Percentiles rank a stretch among this genome's conserved stretches.
Evolutionary conservation across 345 rosid genomes (phyloP).

Genomic region (Hibiscus tridactylites): DNA sequence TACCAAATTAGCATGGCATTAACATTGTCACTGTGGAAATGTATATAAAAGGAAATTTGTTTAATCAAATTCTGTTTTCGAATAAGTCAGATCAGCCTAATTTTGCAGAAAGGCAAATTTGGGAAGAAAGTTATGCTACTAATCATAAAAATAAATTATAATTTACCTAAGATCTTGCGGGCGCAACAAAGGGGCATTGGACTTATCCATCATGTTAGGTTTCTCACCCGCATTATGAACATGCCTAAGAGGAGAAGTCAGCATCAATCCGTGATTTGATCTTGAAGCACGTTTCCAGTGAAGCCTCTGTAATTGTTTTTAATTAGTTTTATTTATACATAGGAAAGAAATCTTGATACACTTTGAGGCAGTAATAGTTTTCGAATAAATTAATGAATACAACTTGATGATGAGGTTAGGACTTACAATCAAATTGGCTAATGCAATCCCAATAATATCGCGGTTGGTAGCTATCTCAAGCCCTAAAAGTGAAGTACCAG

Average conservation of each 20-base stretch:
- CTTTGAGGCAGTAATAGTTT: not conserved
- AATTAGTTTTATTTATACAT: not conserved
- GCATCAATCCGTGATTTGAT: conserved; percentile 69
- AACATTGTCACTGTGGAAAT: not conserved
- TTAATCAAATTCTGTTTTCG: not conserved
- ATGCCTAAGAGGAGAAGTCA: conserved; percentile 80
- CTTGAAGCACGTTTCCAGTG: conserved; percentile 91
- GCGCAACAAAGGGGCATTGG: conserved; percentile 49
- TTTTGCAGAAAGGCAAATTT: not conserved
- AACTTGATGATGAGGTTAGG: conserved; percentile 4
- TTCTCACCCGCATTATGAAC: conserved; percentile 29
- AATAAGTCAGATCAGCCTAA: not conserved
- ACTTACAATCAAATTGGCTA: conserved; percentile 90
- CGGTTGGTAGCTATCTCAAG: conserved; percentile 80
- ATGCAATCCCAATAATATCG: conserved; percentile 84
- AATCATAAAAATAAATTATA: not conserved
- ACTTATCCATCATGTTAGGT: conserved; percentile 30
- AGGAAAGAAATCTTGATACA: not conserved
- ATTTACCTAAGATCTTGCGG: conserved; percentile 72
- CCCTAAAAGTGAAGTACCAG: conserved; percentile 61
- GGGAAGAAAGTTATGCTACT: not conserved
- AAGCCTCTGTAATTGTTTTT: conserved; percentile 52
- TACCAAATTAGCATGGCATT: not conserved
- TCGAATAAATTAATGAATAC: conserved; percentile 1
- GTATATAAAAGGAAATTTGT: not conserved